Percentiles rank a stretch among this genome's conserved stretches.
phyloP scores from a whole-genome alignment of 2,329 filamentous ascomycete species.

The Aspergillus cejpii region DNA sequence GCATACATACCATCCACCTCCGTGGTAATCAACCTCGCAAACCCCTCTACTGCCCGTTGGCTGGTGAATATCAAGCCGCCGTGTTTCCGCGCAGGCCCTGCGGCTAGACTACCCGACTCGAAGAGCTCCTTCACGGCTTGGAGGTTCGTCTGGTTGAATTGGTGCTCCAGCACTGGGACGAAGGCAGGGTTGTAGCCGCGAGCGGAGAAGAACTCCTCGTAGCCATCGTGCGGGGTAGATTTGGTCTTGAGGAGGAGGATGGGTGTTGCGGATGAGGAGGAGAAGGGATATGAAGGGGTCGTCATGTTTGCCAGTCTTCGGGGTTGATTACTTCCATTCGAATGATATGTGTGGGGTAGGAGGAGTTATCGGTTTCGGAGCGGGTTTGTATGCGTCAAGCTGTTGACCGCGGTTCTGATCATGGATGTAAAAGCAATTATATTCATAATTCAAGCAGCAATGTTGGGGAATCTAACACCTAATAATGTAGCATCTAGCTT shows the following conservation, averaged over 20 bases:
- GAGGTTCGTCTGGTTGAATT: conserved; percentile 35
- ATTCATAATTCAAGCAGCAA: too few relatives aligned
- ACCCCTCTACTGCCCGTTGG: conserved; percentile 45
- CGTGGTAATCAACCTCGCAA: conserved; percentile 32
- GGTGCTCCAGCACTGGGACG: conserved; percentile 44
- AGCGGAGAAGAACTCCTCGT: conserved; percentile 41
- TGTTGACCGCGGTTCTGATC: too few relatives aligned
- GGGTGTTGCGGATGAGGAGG: conserved; percentile 18
- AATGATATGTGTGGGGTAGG: background rate
- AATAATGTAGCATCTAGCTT: too few relatives aligned
- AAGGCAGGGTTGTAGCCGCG: conserved; percentile 34
- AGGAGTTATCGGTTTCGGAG: conserved; percentile 2
- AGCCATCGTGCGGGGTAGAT: conserved; percentile 41
- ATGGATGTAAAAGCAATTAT: too few relatives aligned
- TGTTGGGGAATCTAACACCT: too few relatives aligned
- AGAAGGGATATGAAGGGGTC: conserved; percentile 1
- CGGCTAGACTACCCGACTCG: conserved; percentile 24
- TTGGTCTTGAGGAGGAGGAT: conserved; percentile 46
- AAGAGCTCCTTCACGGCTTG: conserved; percentile 32
- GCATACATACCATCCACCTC: conserved; percentile 28
- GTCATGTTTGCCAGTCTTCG: conserved; percentile 1
- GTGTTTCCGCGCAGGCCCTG: conserved; percentile 26
- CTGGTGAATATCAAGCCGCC: conserved; percentile 47
- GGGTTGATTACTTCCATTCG: background rate
- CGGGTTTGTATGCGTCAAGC: too few relatives aligned